Percentiles rank a stretch among this genome's conserved stretches.
Conservation (phyloP, 2,329 filamentous ascomycete genomes). For the Trichoderma sp. region DNA sequence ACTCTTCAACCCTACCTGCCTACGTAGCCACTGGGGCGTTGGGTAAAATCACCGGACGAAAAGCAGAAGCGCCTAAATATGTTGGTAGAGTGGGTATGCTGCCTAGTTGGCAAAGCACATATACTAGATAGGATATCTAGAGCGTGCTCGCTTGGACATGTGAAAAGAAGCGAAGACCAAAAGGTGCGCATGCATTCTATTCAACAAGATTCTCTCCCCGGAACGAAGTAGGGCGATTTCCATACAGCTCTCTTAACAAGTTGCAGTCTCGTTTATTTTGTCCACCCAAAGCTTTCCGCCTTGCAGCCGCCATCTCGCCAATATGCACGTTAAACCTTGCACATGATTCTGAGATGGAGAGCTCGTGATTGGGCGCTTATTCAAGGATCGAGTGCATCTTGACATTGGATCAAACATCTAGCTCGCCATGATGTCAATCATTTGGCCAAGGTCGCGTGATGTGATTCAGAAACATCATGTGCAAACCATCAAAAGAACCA, state of each 20-base stretch:
- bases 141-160: not conserved
- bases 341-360: not conserved
- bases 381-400: not conserved
- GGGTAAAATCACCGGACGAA: not conserved
- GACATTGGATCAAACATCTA: not conserved
- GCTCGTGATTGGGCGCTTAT: not conserved
- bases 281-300: not conserved
- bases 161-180: not conserved
- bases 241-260: not conserved
- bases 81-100: not conserved
- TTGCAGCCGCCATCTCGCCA: not conserved
- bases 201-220: not conserved
- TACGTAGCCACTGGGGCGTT: not conserved
- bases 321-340: slow-evolving; percentile 1
- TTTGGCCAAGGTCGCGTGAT: not conserved
- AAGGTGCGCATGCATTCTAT: not conserved
- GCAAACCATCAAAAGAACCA: not conserved
- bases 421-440: not conserved
- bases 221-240: not conserved
- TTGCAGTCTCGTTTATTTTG: not conserved
- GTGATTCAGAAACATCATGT: not conserved
- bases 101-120: not conserved
- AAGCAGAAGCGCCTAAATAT: not conserved
- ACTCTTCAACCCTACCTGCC: not conserved
- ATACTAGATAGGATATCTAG: not conserved